phyloP scores from a whole-genome alignment of 176 grass and related monocot species.

The Oryza coarctata region DNA sequence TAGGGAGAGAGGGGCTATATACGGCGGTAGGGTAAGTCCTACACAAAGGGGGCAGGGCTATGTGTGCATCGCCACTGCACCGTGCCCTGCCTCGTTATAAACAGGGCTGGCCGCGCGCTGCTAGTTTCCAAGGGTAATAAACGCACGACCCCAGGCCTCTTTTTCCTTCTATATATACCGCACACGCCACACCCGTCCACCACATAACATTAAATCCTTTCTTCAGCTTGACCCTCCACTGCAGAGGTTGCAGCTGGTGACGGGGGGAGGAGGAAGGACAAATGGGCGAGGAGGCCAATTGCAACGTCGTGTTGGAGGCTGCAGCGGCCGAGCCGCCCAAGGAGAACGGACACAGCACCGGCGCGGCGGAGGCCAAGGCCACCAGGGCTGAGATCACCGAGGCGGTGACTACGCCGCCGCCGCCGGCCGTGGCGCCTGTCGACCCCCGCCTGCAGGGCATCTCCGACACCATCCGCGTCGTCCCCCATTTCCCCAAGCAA shows the following conservation, averaged over 20 bases:
- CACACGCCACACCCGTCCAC: slow-evolving; percentile 25
- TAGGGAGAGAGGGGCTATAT: background rate
- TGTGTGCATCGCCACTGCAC: background rate
- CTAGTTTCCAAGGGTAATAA: slow-evolving; percentile 27
- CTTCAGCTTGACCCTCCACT: slow-evolving; percentile 9
- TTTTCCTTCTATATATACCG: slow-evolving; percentile 46
- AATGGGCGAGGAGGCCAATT: slow-evolving; percentile 56
- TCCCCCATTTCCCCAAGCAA: slow-evolving; percentile 88
- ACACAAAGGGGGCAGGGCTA: background rate
- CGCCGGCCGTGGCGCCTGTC: background rate
- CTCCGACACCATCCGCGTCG: slow-evolving; percentile 80
- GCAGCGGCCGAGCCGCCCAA: background rate
- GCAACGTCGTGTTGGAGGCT: slow-evolving; percentile 39
- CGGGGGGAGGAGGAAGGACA: background rate
- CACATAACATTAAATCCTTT: slow-evolving; percentile 37
- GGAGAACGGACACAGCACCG: slow-evolving; percentile 3
- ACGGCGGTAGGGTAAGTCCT: background rate
- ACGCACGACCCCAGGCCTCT: background rate
- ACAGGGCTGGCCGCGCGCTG: background rate
- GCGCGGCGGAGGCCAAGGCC: background rate
- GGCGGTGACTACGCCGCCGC: background rate
- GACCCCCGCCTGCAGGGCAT: slow-evolving; percentile 84
- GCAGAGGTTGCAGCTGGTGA: background rate
- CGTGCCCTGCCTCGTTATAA: background rate
- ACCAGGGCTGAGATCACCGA: background rate